These are phyloP conservation scores for Erythrophleum fordii DNA, from an alignment of 306 rosid genomes.

Conservation along the genomic window DNA sequence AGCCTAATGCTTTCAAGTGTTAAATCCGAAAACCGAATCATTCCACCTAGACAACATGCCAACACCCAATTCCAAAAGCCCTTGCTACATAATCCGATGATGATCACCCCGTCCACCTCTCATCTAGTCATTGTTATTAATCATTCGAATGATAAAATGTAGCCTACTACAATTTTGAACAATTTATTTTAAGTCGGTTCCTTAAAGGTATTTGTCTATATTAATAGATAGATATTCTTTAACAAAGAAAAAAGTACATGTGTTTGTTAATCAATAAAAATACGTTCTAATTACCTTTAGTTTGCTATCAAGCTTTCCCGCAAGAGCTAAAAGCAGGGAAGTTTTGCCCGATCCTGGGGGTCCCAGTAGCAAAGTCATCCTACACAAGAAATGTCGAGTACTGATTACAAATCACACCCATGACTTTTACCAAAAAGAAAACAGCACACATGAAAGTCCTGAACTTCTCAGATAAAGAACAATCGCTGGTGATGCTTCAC, in stretches of 20 bases:
- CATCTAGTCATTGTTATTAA: background rate
- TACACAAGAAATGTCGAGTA: slow-evolving; percentile 27
- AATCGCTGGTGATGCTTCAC: background rate
- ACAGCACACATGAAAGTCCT: slow-evolving; percentile 44
- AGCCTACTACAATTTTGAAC: background rate
- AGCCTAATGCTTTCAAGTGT: background rate
- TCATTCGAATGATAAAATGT: background rate
- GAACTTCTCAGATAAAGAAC: slow-evolving; percentile 25
- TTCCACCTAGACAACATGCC: background rate
- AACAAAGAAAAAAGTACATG: background rate
- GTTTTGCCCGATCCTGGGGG: slow-evolving; percentile 91
- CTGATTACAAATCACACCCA: slow-evolving; percentile 13
- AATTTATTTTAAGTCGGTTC: background rate
- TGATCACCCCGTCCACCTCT: background rate
- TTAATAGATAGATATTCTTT: background rate
- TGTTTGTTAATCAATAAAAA: background rate
- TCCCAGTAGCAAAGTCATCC: slow-evolving; percentile 91
- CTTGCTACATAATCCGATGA: background rate
- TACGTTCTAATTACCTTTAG: slow-evolving; percentile 57
- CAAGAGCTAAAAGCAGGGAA: slow-evolving; percentile 77
- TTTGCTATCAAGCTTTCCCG: slow-evolving; percentile 69
- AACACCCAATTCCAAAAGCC: background rate
- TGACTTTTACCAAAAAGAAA: background rate
- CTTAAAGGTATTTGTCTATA: background rate
- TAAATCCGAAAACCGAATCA: background rate